Base-by-base conservation (phyloP, 1,139 yeast species). In the Candida buenavistaensis region DNA sequence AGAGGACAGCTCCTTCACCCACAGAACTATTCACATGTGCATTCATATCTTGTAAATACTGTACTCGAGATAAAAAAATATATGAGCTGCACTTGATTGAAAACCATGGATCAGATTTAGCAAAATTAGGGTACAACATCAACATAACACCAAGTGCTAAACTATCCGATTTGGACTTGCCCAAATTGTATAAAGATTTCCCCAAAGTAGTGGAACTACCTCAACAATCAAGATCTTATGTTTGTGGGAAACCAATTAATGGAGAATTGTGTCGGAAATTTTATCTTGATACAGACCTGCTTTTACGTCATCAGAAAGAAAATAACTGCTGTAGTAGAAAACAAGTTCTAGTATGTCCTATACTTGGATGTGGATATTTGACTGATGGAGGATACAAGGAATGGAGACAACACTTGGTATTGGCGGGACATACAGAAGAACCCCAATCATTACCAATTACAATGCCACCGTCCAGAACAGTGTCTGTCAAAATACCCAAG, bases 301-400 rank as follows among this genome's bases (percentile, higher is more conserved):
- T 61, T 4, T 23, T 32, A n/a, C 28, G 35, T 6, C 72, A 64
- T 41, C 51, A 44, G 29, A 44, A 37, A 3, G 39, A 36, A 6
- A 16, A 41, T 5, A 24, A 28, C 11, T 63, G 72, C 36, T 58
- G 67, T 2, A 11, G 42, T 7, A 57, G 53, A 36, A 51, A 46
- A 11, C 71, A 62, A 38, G 64, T 65, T 1, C 51, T 62, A 32
- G 44, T 60, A 7, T 68, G 75, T 41, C 73, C 75, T 2, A 40
- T 68, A 14, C 45, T 68, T 23, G 75, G 75, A 4, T 68, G 75
- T 47, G 69, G 63, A 3, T 67, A 47, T 40, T 57, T 62, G 55
- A 64, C 72, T 0, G 70, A 63, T 28, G 60, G 53, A 7, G 66
- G 70, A 3, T 68, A 63, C 41, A 37, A 48, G 11, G 61, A 54